A percentile compares a stretch with the other conserved stretches of the same genome.
Conservation (phyloP, 495 filamentous ascomycete genomes). For the Lichenothelia convexa region DNA sequence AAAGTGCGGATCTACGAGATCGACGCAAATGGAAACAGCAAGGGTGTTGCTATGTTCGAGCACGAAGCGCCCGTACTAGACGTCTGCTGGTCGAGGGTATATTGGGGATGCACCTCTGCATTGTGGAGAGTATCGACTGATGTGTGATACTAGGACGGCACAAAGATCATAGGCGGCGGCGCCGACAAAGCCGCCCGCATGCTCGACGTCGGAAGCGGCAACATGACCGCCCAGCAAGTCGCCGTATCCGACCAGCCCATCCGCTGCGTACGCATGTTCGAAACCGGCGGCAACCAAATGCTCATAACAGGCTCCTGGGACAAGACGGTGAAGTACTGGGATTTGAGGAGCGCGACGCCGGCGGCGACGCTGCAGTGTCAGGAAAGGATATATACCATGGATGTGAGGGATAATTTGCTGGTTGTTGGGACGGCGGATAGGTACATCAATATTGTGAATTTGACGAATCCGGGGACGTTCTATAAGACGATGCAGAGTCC, state of each 20-base stretch:
- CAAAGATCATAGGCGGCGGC: conserved; percentile 63
- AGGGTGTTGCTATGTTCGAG: conserved; percentile 62
- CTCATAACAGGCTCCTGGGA: conserved; percentile 90
- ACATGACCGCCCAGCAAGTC: conserved; percentile 38
- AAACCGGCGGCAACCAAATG: conserved; percentile 36
- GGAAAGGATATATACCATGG: conserved; percentile 77
- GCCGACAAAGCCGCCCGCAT: conserved; percentile 71
- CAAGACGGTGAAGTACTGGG: conserved; percentile 93
- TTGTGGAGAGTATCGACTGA: background rate
- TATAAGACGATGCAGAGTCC: conserved; percentile 73
- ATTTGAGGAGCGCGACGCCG: conserved; percentile 47
- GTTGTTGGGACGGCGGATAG: conserved; percentile 75
- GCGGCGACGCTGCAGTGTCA: conserved; percentile 47
- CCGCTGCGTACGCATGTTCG: conserved; percentile 59
- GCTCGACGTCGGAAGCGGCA: conserved; percentile 46
- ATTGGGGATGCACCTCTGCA: conserved; percentile 12
- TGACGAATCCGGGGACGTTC: conserved; percentile 57
- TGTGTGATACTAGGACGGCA: conserved; percentile 36
- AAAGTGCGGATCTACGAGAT: conserved; percentile 87
- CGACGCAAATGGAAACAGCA: conserved; percentile 45
- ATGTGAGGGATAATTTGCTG: conserved; percentile 58
- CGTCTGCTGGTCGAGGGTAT: conserved; percentile 70
- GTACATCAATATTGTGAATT: conserved; percentile 71
- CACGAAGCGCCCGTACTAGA: conserved; percentile 60
- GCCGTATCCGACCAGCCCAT: conserved; percentile 69